Evolutionary conservation across 2,329 filamentous ascomycete genomes (phyloP).

Genomic region (Salinomyces thailandicus): DNA sequence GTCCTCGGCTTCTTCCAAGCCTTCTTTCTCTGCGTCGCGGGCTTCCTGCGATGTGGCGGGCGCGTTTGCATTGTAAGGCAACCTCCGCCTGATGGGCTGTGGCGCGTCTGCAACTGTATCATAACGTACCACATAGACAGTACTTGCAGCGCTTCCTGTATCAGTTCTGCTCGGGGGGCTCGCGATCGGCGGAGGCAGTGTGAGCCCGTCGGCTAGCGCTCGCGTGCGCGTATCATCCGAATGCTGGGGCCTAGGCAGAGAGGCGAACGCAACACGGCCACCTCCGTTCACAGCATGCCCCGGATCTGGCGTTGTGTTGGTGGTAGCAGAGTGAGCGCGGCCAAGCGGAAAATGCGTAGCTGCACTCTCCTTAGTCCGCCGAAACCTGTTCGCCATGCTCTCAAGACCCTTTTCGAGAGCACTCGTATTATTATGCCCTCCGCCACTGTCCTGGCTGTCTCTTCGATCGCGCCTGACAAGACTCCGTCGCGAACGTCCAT

Average conservation of each 20-base stretch:
- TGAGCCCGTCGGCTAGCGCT: constrained; percentile 13
- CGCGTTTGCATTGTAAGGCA: constrained; percentile 8
- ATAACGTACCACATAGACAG: constrained; percentile 53
- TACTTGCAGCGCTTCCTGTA: constrained; percentile 52
- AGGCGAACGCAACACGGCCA: constrained; percentile 13
- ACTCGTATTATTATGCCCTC: constrained; percentile 15
- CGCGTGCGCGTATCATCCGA: neutral
- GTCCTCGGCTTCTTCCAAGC: constrained; percentile 16
- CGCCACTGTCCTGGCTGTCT: constrained; percentile 22
- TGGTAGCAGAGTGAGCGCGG: constrained; percentile 20
- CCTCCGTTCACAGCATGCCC: constrained; percentile 6
- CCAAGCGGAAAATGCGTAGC: constrained; percentile 25
- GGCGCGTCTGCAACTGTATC: constrained; percentile 44
- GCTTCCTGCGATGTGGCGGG: constrained; percentile 9
- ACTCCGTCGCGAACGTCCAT: constrained; percentile 5
- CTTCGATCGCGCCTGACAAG: constrained; percentile 11
- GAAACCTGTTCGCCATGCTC: constrained; percentile 18
- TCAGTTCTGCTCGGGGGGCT: constrained; percentile 52
- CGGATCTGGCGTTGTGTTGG: constrained; percentile 9
- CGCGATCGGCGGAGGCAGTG: constrained; percentile 37
- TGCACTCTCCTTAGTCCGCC: constrained; percentile 14
- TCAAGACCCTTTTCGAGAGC: constrained; percentile 18
- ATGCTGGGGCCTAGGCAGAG: constrained; percentile 9
- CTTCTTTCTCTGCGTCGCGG: constrained; percentile 15
- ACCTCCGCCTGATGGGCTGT: constrained; percentile 23